phyloP scores from a whole-genome alignment of 768 basidiomycete genomes.

The Calocera viscosa region DNA sequence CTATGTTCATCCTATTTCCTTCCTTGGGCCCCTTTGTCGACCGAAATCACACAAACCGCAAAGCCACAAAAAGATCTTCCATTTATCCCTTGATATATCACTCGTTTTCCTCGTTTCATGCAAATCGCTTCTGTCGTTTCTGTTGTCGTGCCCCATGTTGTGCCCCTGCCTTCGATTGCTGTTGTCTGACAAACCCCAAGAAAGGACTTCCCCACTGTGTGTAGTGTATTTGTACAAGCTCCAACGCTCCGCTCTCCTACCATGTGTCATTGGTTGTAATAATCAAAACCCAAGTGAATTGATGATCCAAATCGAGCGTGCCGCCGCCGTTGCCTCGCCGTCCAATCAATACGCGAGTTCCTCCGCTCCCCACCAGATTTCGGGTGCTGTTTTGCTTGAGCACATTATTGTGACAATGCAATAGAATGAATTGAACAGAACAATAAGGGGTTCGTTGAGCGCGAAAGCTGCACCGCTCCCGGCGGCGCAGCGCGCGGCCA shows the following conservation, averaged over 20 bases:
- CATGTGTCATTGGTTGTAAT: not conserved
- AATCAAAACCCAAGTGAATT: not conserved
- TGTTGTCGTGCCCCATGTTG: not conserved
- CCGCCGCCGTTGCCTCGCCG: not conserved
- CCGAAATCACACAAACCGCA: not conserved
- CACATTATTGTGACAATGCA: not conserved
- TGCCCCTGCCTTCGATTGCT: too few relatives aligned
- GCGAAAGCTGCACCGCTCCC: too few relatives aligned
- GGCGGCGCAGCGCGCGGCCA: too few relatives aligned
- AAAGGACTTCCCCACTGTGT: not conserved
- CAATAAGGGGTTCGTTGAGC: not conserved
- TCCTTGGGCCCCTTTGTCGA: not conserved
- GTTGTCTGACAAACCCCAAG: slow-evolving; percentile 7
- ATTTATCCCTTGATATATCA: too few relatives aligned
- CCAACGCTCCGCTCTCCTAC: not conserved
- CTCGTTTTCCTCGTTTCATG: not conserved
- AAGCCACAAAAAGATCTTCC: not conserved
- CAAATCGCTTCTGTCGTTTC: not conserved
- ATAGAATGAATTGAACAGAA: not conserved
- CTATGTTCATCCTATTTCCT: not conserved
- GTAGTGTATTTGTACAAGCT: slow-evolving; percentile 6
- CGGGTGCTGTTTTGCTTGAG: not conserved
- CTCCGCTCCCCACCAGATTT: not conserved
- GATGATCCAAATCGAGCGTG: not conserved
- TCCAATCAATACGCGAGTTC: not conserved